A percentile compares a stretch with the other conserved stretches of the same genome.
Evolutionary conservation across 352 stramenopile genomes (phyloP).

Genomic region (Lagenidium sp.): DNA sequence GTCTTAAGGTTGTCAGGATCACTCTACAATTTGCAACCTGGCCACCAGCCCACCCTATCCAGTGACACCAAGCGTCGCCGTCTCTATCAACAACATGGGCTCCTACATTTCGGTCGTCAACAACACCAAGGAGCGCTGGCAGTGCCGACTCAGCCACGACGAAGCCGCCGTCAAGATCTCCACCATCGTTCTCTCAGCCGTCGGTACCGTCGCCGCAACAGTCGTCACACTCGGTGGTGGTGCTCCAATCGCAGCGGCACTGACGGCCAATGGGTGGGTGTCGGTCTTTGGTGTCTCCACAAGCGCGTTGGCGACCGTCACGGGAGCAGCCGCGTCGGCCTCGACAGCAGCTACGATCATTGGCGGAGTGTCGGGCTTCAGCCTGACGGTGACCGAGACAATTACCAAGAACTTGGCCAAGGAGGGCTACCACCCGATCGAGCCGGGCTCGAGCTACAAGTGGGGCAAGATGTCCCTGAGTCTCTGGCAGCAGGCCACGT

Average conservation of each 20-base stretch:
- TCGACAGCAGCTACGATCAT: conserved; percentile 7
- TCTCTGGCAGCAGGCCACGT: conserved; percentile 32
- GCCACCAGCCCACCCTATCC: background rate
- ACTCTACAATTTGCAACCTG: background rate
- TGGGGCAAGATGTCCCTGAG: conserved; percentile 29
- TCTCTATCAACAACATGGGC: conserved; percentile 10
- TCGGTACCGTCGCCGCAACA: conserved; percentile 1
- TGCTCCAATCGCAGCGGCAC: conserved; percentile 1
- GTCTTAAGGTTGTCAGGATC: no score
- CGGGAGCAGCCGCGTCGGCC: background rate
- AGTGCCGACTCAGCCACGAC: conserved; percentile 7
- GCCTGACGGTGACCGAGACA: conserved; percentile 20
- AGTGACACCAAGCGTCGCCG: no score
- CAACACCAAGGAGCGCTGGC: conserved; percentile 7
- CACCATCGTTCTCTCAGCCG: background rate
- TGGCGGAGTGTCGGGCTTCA: conserved; percentile 18
- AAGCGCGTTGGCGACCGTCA: background rate
- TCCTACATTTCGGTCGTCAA: conserved; percentile 13
- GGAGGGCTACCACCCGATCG: conserved; percentile 11
- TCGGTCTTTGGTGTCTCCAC: conserved; percentile 7
- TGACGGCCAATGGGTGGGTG: conserved; percentile 1
- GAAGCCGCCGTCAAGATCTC: conserved; percentile 9
- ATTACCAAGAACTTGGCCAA: conserved; percentile 20
- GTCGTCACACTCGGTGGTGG: conserved; percentile 1
- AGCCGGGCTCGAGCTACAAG: conserved; percentile 12